A percentile compares a stretch with the other conserved stretches of the same genome.
Evolutionary conservation across 305 asterid genomes (phyloP).

Genomic region (Fraxinus nigra): DNA sequence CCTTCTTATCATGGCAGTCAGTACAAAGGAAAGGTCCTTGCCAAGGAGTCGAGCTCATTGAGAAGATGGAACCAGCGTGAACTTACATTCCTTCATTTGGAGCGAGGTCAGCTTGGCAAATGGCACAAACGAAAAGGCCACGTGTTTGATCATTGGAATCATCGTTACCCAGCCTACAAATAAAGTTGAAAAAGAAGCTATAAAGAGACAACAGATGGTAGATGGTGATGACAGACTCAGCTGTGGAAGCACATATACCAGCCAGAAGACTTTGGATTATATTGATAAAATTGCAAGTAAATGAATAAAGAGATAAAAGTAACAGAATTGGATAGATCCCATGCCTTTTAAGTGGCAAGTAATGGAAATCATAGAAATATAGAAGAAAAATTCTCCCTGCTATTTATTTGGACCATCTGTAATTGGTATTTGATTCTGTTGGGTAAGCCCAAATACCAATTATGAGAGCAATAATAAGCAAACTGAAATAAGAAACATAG

Average conservation of each 20-base stretch:
- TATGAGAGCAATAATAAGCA: background rate
- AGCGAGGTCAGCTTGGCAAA: conserved; percentile 75
- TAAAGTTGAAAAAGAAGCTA: background rate
- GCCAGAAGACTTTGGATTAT: background rate
- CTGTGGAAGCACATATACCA: background rate
- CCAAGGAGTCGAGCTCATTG: conserved; percentile 79
- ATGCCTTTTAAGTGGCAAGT: background rate
- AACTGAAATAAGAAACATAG: background rate
- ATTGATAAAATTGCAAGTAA: background rate
- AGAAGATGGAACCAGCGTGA: conserved; percentile 82
- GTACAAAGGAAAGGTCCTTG: conserved; percentile 86
- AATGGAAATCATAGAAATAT: background rate
- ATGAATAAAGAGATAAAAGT: background rate
- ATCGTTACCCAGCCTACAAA: conserved; percentile 61
- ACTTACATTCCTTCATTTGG: conserved; percentile 79
- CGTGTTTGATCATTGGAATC: conserved; percentile 40
- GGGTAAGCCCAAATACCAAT: background rate
- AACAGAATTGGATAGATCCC: background rate
- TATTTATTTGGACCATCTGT: background rate
- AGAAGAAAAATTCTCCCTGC: background rate
- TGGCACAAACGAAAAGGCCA: conserved; percentile 64
- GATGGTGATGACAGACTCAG: background rate
- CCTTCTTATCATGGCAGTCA: conserved; percentile 72
- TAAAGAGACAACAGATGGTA: background rate
- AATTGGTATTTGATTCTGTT: background rate